Evolutionary conservation across 768 basidiomycete species (phyloP).

Genomic region (Crepidotus variabilis): DNA sequence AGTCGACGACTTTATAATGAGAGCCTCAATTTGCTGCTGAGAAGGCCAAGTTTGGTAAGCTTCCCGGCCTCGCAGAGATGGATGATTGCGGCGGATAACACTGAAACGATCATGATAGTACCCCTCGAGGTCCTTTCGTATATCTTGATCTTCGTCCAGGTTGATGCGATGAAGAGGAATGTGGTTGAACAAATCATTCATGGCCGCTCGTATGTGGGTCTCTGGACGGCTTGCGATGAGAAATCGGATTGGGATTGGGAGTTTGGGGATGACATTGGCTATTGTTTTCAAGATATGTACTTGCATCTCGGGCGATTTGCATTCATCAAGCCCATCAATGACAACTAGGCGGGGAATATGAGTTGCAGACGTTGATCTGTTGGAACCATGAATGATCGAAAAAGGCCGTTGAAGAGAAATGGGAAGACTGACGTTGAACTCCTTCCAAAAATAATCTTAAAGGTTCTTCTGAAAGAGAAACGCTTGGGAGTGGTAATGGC

Average conservation of each 20-base stretch:
- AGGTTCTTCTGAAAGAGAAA: no score
- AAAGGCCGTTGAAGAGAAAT: no score
- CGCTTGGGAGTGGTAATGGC: not conserved
- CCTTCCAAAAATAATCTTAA: no score
- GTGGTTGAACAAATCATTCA: not conserved
- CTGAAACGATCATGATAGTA: not conserved
- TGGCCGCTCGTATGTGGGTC: conserved; percentile 10
- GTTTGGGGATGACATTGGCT: not conserved
- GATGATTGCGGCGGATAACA: not conserved
- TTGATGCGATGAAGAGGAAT: not conserved
- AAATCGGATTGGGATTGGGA: conserved; percentile 7
- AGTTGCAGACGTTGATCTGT: not conserved
- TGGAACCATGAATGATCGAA: no score
- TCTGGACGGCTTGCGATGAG: conserved; percentile 16
- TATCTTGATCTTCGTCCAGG: conserved; percentile 4
- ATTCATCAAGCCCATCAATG: conserved; percentile 18
- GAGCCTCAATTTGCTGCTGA: not conserved
- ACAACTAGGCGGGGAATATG: not conserved
- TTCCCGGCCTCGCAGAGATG: not conserved
- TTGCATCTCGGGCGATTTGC: conserved; percentile 5
- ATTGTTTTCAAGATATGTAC: conserved; percentile 4
- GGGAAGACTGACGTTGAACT: no score
- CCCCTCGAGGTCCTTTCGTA: not conserved
- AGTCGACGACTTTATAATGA: conserved; percentile 9
- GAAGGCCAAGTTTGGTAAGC: conserved; percentile 5